Conservation (phyloP, 176 grass and related monocot species). For the Avena insularis region DNA sequence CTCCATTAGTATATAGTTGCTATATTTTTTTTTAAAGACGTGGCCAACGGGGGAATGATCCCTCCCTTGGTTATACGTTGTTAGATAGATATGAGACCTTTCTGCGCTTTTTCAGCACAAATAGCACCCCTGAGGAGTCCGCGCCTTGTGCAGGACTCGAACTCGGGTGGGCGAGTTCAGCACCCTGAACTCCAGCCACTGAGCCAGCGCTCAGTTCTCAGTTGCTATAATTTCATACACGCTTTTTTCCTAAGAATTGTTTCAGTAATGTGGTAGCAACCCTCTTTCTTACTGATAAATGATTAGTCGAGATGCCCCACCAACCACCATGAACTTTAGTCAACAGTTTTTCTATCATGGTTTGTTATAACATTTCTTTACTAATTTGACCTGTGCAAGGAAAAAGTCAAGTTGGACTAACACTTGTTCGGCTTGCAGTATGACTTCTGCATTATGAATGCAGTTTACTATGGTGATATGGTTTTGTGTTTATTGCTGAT, state of each 20-base stretch:
- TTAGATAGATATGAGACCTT: no score
- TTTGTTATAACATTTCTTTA: conserved; percentile 12
- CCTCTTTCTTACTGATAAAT: neutral
- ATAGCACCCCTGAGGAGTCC: no score
- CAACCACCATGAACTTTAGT: neutral
- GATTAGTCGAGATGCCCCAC: neutral
- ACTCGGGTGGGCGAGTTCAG: no score
- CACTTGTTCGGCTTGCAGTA: neutral
- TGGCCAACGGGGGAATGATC: no score
- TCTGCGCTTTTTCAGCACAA: no score
- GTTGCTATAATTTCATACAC: neutral
- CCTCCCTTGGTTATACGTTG: no score
- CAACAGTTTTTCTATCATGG: neutral
- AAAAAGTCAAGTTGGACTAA: neutral
- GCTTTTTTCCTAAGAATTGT: neutral
- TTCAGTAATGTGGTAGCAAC: neutral
- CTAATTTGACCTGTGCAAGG: conserved; percentile 3
- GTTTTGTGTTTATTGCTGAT: neutral
- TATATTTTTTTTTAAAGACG: neutral
- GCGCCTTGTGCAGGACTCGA: no score
- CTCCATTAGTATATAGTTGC: neutral
- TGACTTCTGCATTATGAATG: neutral
- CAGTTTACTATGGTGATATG: neutral
- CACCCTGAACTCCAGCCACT: no score
- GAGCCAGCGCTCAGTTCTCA: neutral